Percentiles rank a stretch among this genome's conserved stretches.
Evolutionary conservation across 257 asterid genomes (phyloP).

Genomic region (Linderniella brevidens): DNA sequence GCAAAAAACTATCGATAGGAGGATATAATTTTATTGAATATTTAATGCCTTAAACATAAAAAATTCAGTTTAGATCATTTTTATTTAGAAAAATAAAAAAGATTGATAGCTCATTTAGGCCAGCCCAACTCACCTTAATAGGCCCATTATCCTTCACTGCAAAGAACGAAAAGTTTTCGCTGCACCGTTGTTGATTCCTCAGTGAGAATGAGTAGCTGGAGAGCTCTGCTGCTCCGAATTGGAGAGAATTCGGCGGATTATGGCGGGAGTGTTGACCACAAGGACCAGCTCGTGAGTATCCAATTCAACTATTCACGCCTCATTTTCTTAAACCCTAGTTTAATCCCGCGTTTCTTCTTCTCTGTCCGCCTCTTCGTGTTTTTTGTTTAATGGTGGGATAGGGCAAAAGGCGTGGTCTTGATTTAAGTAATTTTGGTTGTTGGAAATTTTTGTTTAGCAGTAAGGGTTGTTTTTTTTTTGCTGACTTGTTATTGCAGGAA

Average conservation of each 20-base stretch:
- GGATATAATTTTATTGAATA: too few relatives aligned
- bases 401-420: not conserved
- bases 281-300: constrained; percentile 67
- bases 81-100: too few relatives aligned
- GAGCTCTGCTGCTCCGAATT: constrained; percentile 54
- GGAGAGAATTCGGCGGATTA: constrained; percentile 92
- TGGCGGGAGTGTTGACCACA: constrained; percentile 64
- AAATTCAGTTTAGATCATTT: too few relatives aligned
- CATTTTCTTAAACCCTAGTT: constrained; percentile 20
- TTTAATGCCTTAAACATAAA: too few relatives aligned
- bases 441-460: not conserved
- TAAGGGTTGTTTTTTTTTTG: not conserved
- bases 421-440: not conserved
- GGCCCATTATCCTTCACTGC: too few relatives aligned
- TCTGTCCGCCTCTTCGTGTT: not conserved
- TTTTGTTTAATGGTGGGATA: not conserved
- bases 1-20: too few relatives aligned
- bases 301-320: not conserved
- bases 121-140: too few relatives aligned
- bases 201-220: constrained; percentile 66
- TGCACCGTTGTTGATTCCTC: too few relatives aligned
- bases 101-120: too few relatives aligned
- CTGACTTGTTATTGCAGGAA: constrained; percentile 34
- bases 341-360: not conserved
- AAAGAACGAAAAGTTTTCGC: too few relatives aligned